Conservation (phyloP, 805 yeast species). For the Phaffomyces thermotolerans region DNA sequence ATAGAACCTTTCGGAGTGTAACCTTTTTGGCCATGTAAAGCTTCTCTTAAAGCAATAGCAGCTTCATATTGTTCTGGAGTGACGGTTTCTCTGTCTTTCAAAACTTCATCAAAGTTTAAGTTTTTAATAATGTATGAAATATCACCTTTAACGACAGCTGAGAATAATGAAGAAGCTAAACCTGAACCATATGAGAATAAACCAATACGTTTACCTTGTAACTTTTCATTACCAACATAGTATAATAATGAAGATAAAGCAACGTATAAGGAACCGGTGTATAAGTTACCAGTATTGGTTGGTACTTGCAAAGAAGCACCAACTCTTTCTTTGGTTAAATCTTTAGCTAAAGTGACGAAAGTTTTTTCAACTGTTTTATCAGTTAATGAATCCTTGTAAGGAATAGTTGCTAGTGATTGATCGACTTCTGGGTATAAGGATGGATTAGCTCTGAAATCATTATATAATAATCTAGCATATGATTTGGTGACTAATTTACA, state of each 20-base stretch:
- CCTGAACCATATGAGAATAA: conserved; percentile 98
- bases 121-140: conserved; percentile 54
- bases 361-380: conserved; percentile 82
- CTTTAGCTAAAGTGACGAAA: conserved; percentile 70
- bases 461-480: conserved; percentile 84
- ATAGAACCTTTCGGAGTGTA: conserved; percentile 74
- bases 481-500: conserved; percentile 93
- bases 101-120: conserved; percentile 61
- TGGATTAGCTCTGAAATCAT: conserved; percentile 76
- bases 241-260: conserved; percentile 75
- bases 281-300: conserved; percentile 97
- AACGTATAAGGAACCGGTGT: conserved; percentile 90
- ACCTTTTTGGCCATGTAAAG: conserved; percentile 74
- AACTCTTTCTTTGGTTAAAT: conserved; percentile 57
- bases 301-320: conserved; percentile 78
- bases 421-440: conserved; percentile 56
- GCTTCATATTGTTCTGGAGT: conserved; percentile 78
- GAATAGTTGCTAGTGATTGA: conserved; percentile 38
- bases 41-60: conserved; percentile 81
- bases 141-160: conserved; percentile 77
- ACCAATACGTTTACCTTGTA: conserved; percentile 82
- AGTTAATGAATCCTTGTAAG: conserved; percentile 70
- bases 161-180: conserved; percentile 83
- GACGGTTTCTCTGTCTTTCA: conserved; percentile 55
- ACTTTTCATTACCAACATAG: conserved; percentile 63